Percentiles rank a stretch among this genome's conserved stretches.
Conservation (phyloP, 148 eudicot species). For the Heliosperma pusillum region DNA sequence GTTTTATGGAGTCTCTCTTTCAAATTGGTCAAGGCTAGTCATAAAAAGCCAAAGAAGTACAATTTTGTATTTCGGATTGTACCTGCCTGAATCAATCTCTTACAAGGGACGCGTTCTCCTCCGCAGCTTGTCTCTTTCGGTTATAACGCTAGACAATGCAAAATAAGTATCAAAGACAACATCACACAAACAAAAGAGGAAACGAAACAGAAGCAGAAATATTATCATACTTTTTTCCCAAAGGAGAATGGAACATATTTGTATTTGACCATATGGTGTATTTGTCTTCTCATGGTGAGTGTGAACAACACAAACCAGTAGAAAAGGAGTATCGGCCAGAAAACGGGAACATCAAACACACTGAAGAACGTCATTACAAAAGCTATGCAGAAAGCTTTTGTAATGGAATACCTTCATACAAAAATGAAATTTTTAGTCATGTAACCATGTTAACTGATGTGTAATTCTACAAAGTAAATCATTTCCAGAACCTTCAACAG, state of each 20-base stretch:
- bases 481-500: background rate
- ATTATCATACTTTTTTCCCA: constrained; percentile 49
- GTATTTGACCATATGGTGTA: constrained; percentile 59
- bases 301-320: constrained; percentile 61
- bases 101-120: constrained; percentile 33
- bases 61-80: background rate
- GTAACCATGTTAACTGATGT: background rate
- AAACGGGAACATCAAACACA: constrained; percentile 60
- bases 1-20: background rate
- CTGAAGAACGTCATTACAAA: constrained; percentile 48
- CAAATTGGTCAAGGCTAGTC: background rate
- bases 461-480: background rate
- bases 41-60: background rate
- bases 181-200: background rate
- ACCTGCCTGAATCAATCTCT: constrained; percentile 41
- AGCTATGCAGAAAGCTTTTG: constrained; percentile 57
- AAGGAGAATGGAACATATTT: constrained; percentile 58
- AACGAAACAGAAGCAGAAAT: background rate
- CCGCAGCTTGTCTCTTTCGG: constrained; percentile 29
- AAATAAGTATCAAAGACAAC: constrained; percentile 11
- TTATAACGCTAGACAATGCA: constrained; percentile 38
- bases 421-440: constrained; percentile 3
- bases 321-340: constrained; percentile 61
- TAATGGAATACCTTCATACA: constrained; percentile 50
- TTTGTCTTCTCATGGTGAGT: constrained; percentile 60